Base-by-base conservation (phyloP, 176 grass and related monocot species). In the Musa acuminata region DNA sequence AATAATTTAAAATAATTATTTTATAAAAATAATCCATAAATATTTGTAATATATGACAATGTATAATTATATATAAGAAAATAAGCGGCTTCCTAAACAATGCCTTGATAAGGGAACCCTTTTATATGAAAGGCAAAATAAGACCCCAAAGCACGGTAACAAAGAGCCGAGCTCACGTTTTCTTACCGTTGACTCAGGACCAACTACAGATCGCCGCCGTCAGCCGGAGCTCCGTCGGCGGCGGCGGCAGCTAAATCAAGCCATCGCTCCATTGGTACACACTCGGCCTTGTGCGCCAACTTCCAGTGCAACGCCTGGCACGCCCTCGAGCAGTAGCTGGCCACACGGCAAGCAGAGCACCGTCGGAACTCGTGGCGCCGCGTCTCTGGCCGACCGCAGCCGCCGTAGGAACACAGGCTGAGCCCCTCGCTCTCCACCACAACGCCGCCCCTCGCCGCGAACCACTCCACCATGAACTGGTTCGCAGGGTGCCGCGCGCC, bases 241-340 rank as follows among this genome's bases (percentile, higher is more conserved):
- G 23, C 73, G 20, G 62, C 72, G 63, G 62, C 81, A 55, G 74
- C 77, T 55, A 13, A 11, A 29, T 75, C 25, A 1, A 66, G 24
- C 54, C 17, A 73, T 13, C 52, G 49, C 13, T 73, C 71, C 11
- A 43, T 8, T 50, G 78, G 53, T 0, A 27, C 22, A 84, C 90
- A 92, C 67, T 53, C 70, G 11, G 16, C 50, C 55, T 78, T 79
- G 63, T 92, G 90, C 2, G 9, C 63, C 43, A 79, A 74, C 79
- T 85, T 92, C 90, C 90, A 92, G 58, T 92, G 69, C 25, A 89
- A 52, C 13, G 84, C 84, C 79, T 93, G 90, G 75, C 90, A 93
- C 11, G 82, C 84, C 3, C 87, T 84, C 8, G 84, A 93, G 84
- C 90, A 93, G 73, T 93, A 93, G 5, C 14, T 78, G 48, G 80